phyloP scores from a whole-genome alignment of 1,284 basidiomycete genomes.

The Heterobasidion parviporum region DNA sequence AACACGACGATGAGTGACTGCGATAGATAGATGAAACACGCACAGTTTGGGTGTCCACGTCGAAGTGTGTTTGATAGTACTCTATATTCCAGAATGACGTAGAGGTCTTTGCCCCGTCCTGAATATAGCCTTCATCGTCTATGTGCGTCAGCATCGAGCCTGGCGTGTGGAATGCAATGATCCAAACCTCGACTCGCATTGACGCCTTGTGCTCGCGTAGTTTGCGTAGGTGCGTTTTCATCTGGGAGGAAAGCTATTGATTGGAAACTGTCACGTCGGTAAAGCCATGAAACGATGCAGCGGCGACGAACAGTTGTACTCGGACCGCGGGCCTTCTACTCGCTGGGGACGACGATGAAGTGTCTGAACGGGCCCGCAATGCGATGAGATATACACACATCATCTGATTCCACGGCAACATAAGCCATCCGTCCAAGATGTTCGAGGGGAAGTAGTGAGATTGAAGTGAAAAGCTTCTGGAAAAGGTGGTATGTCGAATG shows the following conservation, averaged over 20 bases:
- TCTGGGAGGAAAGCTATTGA: neutral
- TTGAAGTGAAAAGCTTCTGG: too few relatives aligned
- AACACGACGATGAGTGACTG: neutral
- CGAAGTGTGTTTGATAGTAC: conserved; percentile 76
- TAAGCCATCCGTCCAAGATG: conserved; percentile 1
- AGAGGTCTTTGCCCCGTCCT: conserved; percentile 30
- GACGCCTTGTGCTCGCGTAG: neutral
- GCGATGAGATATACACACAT: neutral
- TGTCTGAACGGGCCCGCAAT: neutral
- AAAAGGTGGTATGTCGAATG: too few relatives aligned
- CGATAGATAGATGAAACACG: conserved; percentile 18
- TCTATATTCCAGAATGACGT: conserved; percentile 67
- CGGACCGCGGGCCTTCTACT: neutral
- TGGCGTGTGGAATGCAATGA: neutral
- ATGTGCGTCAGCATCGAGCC: neutral
- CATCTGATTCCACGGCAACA: conserved; percentile 3
- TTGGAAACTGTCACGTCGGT: neutral
- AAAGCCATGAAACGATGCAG: too few relatives aligned
- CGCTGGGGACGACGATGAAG: neutral
- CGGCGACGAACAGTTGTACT: conserved; percentile 1
- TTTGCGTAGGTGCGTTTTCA: neutral
- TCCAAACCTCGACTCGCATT: conserved; percentile 1
- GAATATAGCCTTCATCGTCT: conserved; percentile 31
- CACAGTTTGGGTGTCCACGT: conserved; percentile 67
- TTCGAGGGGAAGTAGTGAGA: too few relatives aligned